Evolutionary conservation across 176 grass and related monocot species (phyloP), one percentile per base, ranked within the genome.

Genomic region (Calamus simplicifolius): DNA sequence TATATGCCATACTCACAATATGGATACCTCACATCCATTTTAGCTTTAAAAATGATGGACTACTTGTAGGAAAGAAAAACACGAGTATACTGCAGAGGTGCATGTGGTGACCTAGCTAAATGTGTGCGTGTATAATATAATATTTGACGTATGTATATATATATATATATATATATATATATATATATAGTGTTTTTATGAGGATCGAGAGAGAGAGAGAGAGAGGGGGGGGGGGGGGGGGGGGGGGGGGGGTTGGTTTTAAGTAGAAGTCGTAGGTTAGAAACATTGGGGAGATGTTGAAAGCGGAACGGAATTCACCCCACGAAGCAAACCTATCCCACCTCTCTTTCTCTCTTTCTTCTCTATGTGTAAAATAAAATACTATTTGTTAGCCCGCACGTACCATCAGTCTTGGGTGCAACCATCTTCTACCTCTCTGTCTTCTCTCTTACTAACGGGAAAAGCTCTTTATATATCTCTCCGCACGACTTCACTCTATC

Each of bases 211-310:
- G 72, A 48, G 80, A 88, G n/a, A n/a, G n/a, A n/a, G n/a, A n/a
- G n/a, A n/a, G n/a, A n/a, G n/a, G n/a, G n/a, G n/a, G n/a, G n/a
- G n/a, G n/a, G n/a, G n/a, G n/a, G n/a, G n/a, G n/a, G n/a, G n/a
- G n/a, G n/a, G n/a, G n/a, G n/a, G n/a, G n/a, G n/a, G 57, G 69
- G 89, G 84, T 94, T 94, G 81, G 89, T 94, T 92, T 74, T 85
- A 85, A 87, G 89, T 94, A 94, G 89, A 94, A 74, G 84, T 85
- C 88, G 73, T 85, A 85, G 89, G 89, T 85, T 85, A 72, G 89
- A 94, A 94, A 88, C 89, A 79, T 88, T 70, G 63, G 51, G 66
- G 66, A 57, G 89, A 95, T 88, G 89, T 85, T 82, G 84, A 88
- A 74, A 79, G 75, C 74, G 64, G 74, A 94, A 85, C 89, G 48